These are phyloP conservation scores for Neoboletus magnificus DNA, from an alignment of 768 basidiomycete genomes.

Conservation along the genomic window DNA sequence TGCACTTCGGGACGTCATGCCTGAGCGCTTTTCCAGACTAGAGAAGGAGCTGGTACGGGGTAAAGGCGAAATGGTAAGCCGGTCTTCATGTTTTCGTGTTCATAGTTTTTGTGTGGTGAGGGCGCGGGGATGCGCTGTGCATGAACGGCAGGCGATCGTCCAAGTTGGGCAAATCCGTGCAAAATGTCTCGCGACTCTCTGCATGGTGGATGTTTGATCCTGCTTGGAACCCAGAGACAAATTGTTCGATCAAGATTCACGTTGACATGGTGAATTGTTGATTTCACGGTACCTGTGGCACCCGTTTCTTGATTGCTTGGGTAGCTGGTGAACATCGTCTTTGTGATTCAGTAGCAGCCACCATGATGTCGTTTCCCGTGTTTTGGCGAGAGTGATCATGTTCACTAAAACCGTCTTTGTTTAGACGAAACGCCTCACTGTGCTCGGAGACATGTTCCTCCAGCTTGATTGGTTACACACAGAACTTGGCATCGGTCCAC, in stretches of 20 bases:
- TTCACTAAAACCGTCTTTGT: slow-evolving; percentile 1
- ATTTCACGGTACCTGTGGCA: not conserved
- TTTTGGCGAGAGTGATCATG: not conserved
- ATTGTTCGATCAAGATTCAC: not conserved
- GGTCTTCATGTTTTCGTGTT: not conserved
- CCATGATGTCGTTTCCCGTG: not conserved
- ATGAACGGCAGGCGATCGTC: not conserved
- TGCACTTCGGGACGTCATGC: slow-evolving; percentile 67
- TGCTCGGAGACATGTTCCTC: slow-evolving; percentile 59
- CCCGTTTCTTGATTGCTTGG: not conserved
- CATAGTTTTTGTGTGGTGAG: not conserved
- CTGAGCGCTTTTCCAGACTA: slow-evolving; percentile 73
- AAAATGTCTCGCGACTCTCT: not conserved
- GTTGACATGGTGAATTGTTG: not conserved
- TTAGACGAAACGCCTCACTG: slow-evolving; percentile 64
- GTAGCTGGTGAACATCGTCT: not conserved
- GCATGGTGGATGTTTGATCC: not conserved
- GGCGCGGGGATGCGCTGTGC: not conserved
- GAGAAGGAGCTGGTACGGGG: slow-evolving; percentile 84
- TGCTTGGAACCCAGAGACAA: not conserved
- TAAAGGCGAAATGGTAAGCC: slow-evolving; percentile 79
- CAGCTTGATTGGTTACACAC: slow-evolving; percentile 82
- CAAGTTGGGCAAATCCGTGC: not conserved
- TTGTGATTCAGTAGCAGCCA: not conserved
- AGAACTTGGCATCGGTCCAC: slow-evolving; percentile 74